These are phyloP conservation scores for Rhytidiadelphus loreus DNA, from an alignment of 225 moss, liverwort and hornwort species.

Conservation along the genomic window DNA sequence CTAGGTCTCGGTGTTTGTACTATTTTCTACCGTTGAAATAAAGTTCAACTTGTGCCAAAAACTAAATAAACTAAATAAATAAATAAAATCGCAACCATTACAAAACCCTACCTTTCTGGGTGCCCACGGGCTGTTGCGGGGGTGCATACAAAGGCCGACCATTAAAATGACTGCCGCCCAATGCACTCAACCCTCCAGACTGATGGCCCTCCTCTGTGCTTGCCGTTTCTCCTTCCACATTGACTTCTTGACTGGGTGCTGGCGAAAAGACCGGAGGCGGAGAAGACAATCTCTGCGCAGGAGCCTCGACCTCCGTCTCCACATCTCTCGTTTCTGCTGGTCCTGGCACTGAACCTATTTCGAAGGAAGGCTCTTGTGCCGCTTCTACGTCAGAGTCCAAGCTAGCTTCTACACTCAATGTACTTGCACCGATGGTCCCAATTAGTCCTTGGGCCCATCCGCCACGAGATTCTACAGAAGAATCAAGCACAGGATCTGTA, in stretches of 20 bases:
- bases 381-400: neutral
- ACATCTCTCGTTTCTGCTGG: neutral
- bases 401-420: neutral
- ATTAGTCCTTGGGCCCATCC: neutral
- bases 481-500: neutral
- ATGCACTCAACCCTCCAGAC: neutral
- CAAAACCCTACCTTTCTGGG: neutral
- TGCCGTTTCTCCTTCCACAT: neutral
- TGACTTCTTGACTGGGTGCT: neutral
- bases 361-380: neutral
- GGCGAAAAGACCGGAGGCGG: neutral
- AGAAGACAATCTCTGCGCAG: neutral
- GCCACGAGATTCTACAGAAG: neutral
- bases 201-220: neutral
- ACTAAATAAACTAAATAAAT: neutral
- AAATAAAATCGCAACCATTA: neutral
- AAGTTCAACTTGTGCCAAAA: neutral
- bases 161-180: neutral
- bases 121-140: neutral
- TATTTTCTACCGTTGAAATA: neutral
- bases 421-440: neutral
- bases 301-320: neutral
- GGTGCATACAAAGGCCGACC: neutral
- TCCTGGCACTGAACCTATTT: neutral
- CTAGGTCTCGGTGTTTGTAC: neutral